Percentiles rank a stretch among this genome's conserved stretches.
Conservation (phyloP, 345 rosid genomes). For the Excoecaria agallocha region DNA sequence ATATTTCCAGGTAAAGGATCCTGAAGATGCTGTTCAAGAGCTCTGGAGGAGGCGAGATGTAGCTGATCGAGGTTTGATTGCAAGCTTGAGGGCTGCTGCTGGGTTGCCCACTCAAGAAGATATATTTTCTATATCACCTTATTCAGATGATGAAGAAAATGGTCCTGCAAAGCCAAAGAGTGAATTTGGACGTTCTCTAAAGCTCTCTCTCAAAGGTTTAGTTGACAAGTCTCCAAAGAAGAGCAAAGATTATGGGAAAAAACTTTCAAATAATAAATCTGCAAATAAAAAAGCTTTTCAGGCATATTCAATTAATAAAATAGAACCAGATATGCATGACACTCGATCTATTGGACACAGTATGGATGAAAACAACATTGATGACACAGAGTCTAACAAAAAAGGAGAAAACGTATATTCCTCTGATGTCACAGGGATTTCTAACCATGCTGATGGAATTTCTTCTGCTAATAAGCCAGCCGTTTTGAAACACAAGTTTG, state of each 20-base stretch:
- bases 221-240: conserved; percentile 83
- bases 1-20: conserved; percentile 70
- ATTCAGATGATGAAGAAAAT: conserved; percentile 91
- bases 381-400: conserved; percentile 36
- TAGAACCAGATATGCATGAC: conserved; percentile 41
- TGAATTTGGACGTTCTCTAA: conserved; percentile 67
- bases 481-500: conserved; percentile 61
- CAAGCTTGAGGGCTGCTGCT: conserved; percentile 88
- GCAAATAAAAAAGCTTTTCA: conserved; percentile 49
- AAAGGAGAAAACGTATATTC: conserved; percentile 38
- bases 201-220: conserved; percentile 79
- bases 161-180: conserved; percentile 45
- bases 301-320: conserved; percentile 32
- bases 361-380: conserved; percentile 41
- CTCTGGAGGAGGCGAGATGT: conserved; percentile 89
- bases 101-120: conserved; percentile 95
- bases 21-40: conserved; percentile 96
- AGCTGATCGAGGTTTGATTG: conserved; percentile 75
- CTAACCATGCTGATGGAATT: conserved; percentile 41
- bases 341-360: conserved; percentile 36
- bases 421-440: conserved; percentile 52
- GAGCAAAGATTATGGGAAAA: conserved; percentile 71
- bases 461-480: conserved; percentile 51
- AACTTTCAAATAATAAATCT: conserved; percentile 50
- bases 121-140: conserved; percentile 75